These are phyloP conservation scores for Oryza glaberrima DNA, from an alignment of 176 grass and related monocot species.

Conservation along the genomic window DNA sequence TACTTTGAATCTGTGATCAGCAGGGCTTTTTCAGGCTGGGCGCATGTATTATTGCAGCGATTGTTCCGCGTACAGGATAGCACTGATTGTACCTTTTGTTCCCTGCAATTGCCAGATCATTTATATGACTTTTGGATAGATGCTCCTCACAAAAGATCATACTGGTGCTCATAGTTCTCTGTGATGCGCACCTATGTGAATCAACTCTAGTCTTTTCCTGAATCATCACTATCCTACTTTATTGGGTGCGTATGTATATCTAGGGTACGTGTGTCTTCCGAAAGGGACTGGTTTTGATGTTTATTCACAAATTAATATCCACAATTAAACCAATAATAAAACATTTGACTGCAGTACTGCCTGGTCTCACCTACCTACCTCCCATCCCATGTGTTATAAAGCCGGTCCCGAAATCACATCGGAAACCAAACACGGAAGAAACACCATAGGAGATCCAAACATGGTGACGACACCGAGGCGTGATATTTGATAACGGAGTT, in stretches of 20 bases:
- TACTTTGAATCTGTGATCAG: constrained; percentile 34
- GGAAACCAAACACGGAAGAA: no score
- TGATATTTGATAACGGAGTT: no score
- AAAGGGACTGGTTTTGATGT: neutral
- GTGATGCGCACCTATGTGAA: constrained; percentile 38
- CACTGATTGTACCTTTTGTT: constrained; percentile 62
- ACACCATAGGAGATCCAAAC: no score
- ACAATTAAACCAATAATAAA: neutral
- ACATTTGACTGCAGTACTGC: neutral
- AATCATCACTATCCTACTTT: constrained; percentile 33
- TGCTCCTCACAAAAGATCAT: constrained; percentile 25
- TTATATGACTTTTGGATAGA: constrained; percentile 30
- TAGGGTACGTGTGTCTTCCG: constrained; percentile 31
- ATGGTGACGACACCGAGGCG: no score
- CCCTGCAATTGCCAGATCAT: constrained; percentile 45
- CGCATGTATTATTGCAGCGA: constrained; percentile 54
- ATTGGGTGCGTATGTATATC: constrained; percentile 13
- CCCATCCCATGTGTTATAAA: no score
- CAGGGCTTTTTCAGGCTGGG: constrained; percentile 41
- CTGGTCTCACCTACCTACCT: no score
- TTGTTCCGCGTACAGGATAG: constrained; percentile 53
- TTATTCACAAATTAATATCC: neutral
- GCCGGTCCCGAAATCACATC: no score
- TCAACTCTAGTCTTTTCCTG: constrained; percentile 23
- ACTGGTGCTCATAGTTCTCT: constrained; percentile 40